Percentiles rank a stretch among this genome's conserved stretches.
These are phyloP conservation scores for Lodderomyces parapsilosis DNA, from an alignment of 1,139 yeast species.

Conservation along the genomic window DNA sequence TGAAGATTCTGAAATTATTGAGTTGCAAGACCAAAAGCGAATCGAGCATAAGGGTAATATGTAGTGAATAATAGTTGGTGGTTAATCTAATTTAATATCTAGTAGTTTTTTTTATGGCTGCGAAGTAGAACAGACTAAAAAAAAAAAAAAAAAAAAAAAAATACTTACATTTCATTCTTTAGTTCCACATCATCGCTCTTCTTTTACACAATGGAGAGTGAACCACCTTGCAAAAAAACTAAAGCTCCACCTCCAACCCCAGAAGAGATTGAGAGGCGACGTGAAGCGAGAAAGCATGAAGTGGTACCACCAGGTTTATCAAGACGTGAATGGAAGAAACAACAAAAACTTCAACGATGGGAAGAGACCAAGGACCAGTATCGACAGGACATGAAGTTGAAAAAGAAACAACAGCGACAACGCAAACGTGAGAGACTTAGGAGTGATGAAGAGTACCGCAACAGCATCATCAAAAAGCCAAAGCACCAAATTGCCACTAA, in stretches of 20 bases:
- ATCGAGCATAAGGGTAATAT: background rate
- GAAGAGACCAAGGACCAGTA: conserved; percentile 65
- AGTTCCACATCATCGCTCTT: background rate
- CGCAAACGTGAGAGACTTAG: conserved; percentile 27
- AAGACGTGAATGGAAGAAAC: conserved; percentile 77
- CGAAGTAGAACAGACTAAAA: background rate
- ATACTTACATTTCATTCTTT: background rate
- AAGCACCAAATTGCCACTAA: conserved; percentile 45
- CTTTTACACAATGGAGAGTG: background rate
- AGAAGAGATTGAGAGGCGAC: conserved; percentile 16
- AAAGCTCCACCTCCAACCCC: conserved; percentile 13
- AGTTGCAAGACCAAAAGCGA: background rate
- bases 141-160: conserved; percentile 1
- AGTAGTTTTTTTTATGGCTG: background rate
- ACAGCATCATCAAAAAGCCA: conserved; percentile 33
- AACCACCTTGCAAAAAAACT: conserved; percentile 2
- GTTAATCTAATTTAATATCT: background rate
- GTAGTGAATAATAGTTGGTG: background rate
- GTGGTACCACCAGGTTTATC: conserved; percentile 82
- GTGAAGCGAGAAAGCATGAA: conserved; percentile 13
- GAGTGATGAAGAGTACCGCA: conserved; percentile 17
- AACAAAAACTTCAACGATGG: conserved; percentile 57
- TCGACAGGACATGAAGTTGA: conserved; percentile 49
- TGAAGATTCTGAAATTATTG: conserved; percentile 5
- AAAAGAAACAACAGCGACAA: conserved; percentile 46